Evolutionary conservation across 2,329 filamentous ascomycete genomes (phyloP).

Genomic region (Aspergillus latus): DNA sequence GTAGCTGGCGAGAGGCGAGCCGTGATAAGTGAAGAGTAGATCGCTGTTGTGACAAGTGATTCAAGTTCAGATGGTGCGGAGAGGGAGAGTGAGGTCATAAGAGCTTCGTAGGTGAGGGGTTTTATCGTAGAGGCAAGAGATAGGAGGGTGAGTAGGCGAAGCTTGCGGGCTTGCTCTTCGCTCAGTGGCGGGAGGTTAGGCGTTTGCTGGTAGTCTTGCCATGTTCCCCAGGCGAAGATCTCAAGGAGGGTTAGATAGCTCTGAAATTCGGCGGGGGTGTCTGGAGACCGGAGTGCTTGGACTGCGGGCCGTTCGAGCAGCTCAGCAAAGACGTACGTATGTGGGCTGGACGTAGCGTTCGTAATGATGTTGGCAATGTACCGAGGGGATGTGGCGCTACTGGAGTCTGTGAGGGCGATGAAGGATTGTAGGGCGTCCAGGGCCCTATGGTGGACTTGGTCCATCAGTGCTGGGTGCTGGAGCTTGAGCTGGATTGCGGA

Average conservation of each 20-base stretch:
- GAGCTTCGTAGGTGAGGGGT: conserved; percentile 70
- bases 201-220: conserved; percentile 68
- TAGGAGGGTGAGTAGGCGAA: conserved; percentile 85
- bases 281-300: conserved; percentile 62
- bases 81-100: conserved; percentile 68
- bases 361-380: conserved; percentile 82
- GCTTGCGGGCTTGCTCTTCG: conserved; percentile 73
- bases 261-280: conserved; percentile 61
- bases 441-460: conserved; percentile 51
- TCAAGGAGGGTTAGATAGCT: conserved; percentile 70
- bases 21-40: conserved; percentile 79
- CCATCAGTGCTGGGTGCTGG: conserved; percentile 35
- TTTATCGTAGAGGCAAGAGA: conserved; percentile 68
- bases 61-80: conserved; percentile 70
- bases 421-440: conserved; percentile 74
- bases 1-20: conserved; percentile 89
- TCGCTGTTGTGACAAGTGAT: conserved; percentile 78
- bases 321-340: conserved; percentile 91
- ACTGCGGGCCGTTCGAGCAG: conserved; percentile 80
- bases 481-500: background rate
- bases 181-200: conserved; percentile 69
- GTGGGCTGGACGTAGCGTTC: conserved; percentile 83
- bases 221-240: conserved; percentile 92
- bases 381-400: conserved; percentile 67
- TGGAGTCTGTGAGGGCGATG: conserved; percentile 81